phyloP scores from a whole-genome alignment of 805 yeast species.

The Sungouiozyma ichnusensis region DNA sequence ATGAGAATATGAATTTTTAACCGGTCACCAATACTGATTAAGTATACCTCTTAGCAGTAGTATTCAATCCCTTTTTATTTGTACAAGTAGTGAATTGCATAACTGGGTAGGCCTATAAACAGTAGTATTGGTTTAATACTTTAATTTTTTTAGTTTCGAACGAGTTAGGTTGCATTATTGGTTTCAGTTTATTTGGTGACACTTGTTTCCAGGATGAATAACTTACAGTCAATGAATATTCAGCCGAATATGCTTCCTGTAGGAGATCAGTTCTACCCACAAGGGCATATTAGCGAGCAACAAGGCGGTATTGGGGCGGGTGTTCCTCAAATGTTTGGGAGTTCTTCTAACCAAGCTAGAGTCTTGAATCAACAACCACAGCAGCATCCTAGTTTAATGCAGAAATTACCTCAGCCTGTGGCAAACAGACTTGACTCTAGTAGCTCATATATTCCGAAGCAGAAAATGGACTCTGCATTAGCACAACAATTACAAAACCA shows the following conservation, averaged over 20 bases:
- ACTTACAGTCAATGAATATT: constrained; percentile 19
- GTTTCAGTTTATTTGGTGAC: background rate
- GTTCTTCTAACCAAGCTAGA: constrained; percentile 19
- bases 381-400: constrained; percentile 11
- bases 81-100: too few relatives aligned
- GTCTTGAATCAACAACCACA: constrained; percentile 15
- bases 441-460: constrained; percentile 21
- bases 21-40: too few relatives aligned
- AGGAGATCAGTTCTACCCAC: constrained; percentile 22
- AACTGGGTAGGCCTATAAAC: too few relatives aligned
- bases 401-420: constrained; percentile 8
- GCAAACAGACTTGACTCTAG: constrained; percentile 11
- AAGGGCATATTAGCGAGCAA: constrained; percentile 18
- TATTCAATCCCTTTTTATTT: too few relatives aligned
- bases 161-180: background rate
- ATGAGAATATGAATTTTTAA: background rate
- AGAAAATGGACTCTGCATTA: constrained; percentile 19
- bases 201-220: background rate
- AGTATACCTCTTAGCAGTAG: too few relatives aligned
- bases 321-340: constrained; percentile 23
- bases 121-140: too few relatives aligned
- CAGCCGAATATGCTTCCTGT: constrained; percentile 22
- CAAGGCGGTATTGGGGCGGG: constrained; percentile 19
- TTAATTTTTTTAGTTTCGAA: too few relatives aligned
- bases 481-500: constrained; percentile 6